A percentile compares a stretch with the other conserved stretches of the same genome.
Conservation (phyloP, 148 eudicot genomes). For the Limonium bicolor region DNA sequence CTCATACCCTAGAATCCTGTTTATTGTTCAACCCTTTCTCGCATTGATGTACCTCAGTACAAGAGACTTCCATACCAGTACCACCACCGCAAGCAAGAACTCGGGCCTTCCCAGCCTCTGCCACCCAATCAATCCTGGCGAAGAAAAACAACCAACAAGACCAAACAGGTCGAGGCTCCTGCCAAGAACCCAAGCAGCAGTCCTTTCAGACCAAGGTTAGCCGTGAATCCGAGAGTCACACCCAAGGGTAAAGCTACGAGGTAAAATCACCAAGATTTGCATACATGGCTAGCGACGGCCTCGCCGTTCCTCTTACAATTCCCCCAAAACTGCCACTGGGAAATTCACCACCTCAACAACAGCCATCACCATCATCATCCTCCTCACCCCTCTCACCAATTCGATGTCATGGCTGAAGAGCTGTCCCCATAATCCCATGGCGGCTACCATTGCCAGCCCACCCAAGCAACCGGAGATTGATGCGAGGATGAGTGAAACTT, state of each 20-base stretch:
- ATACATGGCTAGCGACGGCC: slow-evolving; percentile 52
- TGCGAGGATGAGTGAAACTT: slow-evolving; percentile 27
- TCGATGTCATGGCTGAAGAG: slow-evolving; percentile 42
- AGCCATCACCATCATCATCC: slow-evolving; percentile 56
- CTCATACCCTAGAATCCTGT: slow-evolving; percentile 1
- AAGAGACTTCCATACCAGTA: neutral
- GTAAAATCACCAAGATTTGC: slow-evolving; percentile 67
- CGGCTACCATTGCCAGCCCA: slow-evolving; percentile 27
- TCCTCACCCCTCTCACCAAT: slow-evolving; percentile 36
- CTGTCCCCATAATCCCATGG: slow-evolving; percentile 42
- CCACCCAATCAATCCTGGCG: slow-evolving; percentile 45
- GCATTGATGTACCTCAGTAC: neutral
- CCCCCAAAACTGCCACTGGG: slow-evolving; percentile 56
- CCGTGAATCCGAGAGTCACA: slow-evolving; percentile 39
- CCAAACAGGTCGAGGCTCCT: slow-evolving; percentile 40
- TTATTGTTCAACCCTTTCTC: neutral
- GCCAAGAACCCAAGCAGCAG: slow-evolving; percentile 51
- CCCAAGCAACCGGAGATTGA: slow-evolving; percentile 29
- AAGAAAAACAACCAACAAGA: slow-evolving; percentile 41
- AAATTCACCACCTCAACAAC: slow-evolving; percentile 54
- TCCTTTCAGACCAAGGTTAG: slow-evolving; percentile 51
- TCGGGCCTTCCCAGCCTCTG: slow-evolving; percentile 59
- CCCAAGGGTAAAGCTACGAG: slow-evolving; percentile 57
- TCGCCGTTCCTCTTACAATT: slow-evolving; percentile 62
- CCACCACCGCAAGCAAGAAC: slow-evolving; percentile 13